These are phyloP conservation scores for Malus asiatica DNA, from an alignment of 306 rosid genomes.

Conservation along the genomic window DNA sequence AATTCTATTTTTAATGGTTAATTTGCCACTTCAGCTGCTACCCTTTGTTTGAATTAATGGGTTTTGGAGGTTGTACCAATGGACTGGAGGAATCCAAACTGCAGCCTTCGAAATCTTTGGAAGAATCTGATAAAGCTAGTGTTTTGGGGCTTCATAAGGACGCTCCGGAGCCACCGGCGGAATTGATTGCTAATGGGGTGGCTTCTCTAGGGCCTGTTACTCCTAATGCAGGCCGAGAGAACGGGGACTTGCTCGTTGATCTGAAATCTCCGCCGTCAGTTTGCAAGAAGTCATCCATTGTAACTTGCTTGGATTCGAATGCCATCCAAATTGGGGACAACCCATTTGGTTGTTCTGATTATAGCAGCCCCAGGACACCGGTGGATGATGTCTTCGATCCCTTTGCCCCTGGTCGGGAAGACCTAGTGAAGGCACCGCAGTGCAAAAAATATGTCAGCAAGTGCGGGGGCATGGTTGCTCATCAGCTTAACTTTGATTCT, in stretches of 20 bases:
- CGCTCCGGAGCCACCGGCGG: slow-evolving; percentile 3
- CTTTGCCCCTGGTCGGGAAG: slow-evolving; percentile 58
- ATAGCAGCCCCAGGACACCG: slow-evolving; percentile 53
- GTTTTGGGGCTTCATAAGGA: slow-evolving; percentile 16
- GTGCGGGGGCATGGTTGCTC: slow-evolving; percentile 28
- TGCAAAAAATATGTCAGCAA: slow-evolving; percentile 34
- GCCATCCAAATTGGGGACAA: slow-evolving; percentile 1
- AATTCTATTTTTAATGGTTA: background rate
- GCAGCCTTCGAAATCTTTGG: background rate
- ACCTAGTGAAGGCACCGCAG: slow-evolving; percentile 39
- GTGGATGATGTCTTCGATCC: slow-evolving; percentile 61
- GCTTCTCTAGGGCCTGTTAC: slow-evolving; percentile 50
- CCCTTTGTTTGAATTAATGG: slow-evolving; percentile 22
- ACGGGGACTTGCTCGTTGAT: slow-evolving; percentile 39
- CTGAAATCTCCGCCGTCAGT: slow-evolving; percentile 36
- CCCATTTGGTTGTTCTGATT: slow-evolving; percentile 5
- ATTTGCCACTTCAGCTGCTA: slow-evolving; percentile 1
- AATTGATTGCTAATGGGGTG: slow-evolving; percentile 1
- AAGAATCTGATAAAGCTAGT: slow-evolving; percentile 8
- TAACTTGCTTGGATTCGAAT: slow-evolving; percentile 12
- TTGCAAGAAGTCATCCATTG: slow-evolving; percentile 27
- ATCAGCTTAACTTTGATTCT: slow-evolving; percentile 49
- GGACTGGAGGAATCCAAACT: slow-evolving; percentile 8
- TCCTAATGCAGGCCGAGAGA: slow-evolving; percentile 50
- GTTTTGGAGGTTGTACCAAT: slow-evolving; percentile 28